Base-by-base conservation (phyloP, 495 filamentous ascomycete species). In the Mytilinidion resinicola region DNA sequence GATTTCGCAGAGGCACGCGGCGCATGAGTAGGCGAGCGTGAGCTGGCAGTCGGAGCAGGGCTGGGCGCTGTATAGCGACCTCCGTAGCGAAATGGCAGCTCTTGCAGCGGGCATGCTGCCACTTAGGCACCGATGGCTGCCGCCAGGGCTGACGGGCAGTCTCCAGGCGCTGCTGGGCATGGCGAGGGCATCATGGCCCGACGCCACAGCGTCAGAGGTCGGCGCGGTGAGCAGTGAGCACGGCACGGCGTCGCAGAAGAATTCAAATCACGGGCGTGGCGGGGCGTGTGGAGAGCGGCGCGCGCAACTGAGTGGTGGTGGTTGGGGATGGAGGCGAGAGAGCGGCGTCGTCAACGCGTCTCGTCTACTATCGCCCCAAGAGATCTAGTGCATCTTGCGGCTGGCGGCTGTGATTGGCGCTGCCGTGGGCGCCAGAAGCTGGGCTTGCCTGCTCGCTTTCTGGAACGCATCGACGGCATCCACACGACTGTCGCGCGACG, bases 371-470 rank as follows among this genome's bases (percentile, higher is more conserved):
- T 25, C 21, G 46, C 46, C 46, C 14, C 17, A 49, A 49, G 25
- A 12, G 46, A 9, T 14, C 46, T 25, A 49, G 46, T 10, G 46
- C 17, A 49, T 49, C 15, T 25, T 17, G 46, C 25, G 25, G 25
- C 25, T 30, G 25, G 25, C 25, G 8, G 21, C 46, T 14, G 15
- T 49, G 46, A 49, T 49, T 49, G 46, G 46, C 8, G 21, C 1
- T 8, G 25, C 25, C 6, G 25, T 6, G 25, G 6, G 25, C 2
- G 25, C 3, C 25, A 30, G 25, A 30, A 30, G 25, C 6, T 30
- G 25, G 55, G 51, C 60, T 65, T 60, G 62, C 52, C 36, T 36
- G 48, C 25, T 41, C 25, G 39, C 9, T 41, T 35, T 55, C 50
- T 49, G 49, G 47, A 57, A 55, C 39, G 59, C 51, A 17, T 37